Base-by-base conservation (phyloP, 2,329 filamentous ascomycete species). In the Spiromastix sp. region DNA sequence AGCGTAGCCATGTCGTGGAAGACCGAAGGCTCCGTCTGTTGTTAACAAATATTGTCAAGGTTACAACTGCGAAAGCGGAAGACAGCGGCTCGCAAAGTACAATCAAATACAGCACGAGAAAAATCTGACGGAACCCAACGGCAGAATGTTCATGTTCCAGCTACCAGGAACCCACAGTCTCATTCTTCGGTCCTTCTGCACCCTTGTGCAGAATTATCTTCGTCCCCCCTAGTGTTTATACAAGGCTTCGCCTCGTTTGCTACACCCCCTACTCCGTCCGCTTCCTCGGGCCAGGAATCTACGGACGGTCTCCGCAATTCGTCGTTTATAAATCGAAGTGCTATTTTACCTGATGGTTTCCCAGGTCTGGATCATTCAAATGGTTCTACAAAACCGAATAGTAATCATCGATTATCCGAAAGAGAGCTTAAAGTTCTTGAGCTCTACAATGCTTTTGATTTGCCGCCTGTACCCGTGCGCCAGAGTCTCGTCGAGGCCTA, bases 171-270 rank as follows among this genome's bases (percentile, higher is more conserved):
- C 12, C 12, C 22, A 10, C 22, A 25, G 5, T 25, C 22, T 12
- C 22, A 25, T 12, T 10, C 22, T 10, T 25, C 22, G 10, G 22
- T 25, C 12, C 10, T 25, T 25, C 10, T 25, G 10, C 22, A 25
- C 22, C 12, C 22, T 25, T 25, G 12, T 25, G 10, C 22, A 25
- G 12, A 25, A 3, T 25, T 29, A 13, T 15, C 26, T 12, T 15
- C 26, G 16, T 13, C 26, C 12, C 26, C 26, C n/a, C 9, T 29
- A 13, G 26, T 29, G 12, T 29, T 29, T 29, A 29, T 29, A 29
- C 26, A 29, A 29, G 26, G 26, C 12, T 12, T 29, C 26, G 26
- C 16, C 8, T 15, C 26, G 12, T 29, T 15, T 3, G 26, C 16
- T n/a, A 11, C 26, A 8, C 26, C 26, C 9, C 26, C 26, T 13